Evolutionary conservation across 2,329 filamentous ascomycete genomes (phyloP).

Genomic region (Stachybotrys echinatus): DNA sequence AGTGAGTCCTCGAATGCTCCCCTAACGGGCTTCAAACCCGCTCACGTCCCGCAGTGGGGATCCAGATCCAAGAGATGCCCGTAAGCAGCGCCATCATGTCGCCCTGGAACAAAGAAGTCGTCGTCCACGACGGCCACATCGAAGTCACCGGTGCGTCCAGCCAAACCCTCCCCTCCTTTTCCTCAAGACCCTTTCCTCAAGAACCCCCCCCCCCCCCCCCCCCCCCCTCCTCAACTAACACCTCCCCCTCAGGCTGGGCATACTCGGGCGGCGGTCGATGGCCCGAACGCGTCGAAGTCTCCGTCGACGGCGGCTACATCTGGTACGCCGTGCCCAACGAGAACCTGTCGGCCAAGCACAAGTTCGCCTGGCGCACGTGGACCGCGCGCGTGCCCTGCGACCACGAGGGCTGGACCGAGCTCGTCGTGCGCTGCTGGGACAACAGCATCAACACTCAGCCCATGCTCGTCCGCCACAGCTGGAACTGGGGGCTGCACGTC

Average conservation of each 20-base stretch:
- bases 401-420: slow-evolving; percentile 55
- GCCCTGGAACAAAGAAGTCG: slow-evolving; percentile 53
- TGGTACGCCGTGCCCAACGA: slow-evolving; percentile 60
- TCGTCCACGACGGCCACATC: slow-evolving; percentile 50
- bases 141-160: slow-evolving; percentile 39
- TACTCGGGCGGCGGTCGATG: slow-evolving; percentile 54
- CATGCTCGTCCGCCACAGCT: slow-evolving; percentile 45
- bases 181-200: not conserved
- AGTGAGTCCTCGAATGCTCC: not conserved
- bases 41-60: slow-evolving; percentile 40
- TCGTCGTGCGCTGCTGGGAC: slow-evolving; percentile 56
- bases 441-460: slow-evolving; percentile 58
- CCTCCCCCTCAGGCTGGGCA: slow-evolving; percentile 50
- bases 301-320: slow-evolving; percentile 54
- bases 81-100: slow-evolving; percentile 63
- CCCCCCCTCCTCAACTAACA: not conserved
- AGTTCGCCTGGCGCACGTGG: slow-evolving; percentile 62
- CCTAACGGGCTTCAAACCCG: slow-evolving; percentile 38
- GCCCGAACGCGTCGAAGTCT: slow-evolving; percentile 60
- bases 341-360: slow-evolving; percentile 57
- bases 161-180: not conserved
- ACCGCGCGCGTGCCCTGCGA: slow-evolving; percentile 56
- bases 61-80: slow-evolving; percentile 68
- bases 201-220: not conserved
- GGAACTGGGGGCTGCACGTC: slow-evolving; percentile 64